Percentiles rank a stretch among this genome's conserved stretches.
Conservation (phyloP, 805 yeast species). For the Ogataea corticis region DNA sequence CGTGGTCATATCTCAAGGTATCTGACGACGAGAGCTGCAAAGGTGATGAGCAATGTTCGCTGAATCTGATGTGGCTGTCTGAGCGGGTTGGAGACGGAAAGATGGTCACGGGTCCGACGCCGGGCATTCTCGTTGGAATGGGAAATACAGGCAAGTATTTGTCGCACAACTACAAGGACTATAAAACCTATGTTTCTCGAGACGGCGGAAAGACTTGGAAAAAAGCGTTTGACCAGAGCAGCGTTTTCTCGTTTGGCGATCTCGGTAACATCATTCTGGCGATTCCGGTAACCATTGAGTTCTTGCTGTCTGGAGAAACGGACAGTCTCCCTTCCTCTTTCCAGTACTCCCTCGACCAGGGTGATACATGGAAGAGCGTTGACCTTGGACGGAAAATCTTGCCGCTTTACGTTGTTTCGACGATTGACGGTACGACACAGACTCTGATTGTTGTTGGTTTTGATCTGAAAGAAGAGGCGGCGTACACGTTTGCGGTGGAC, state of each 20-base stretch:
- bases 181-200: conserved; percentile 59
- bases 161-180: conserved; percentile 23
- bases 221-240: conserved; percentile 51
- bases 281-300: conserved; percentile 39
- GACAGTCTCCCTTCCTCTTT: conserved; percentile 32
- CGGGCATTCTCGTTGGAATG: conserved; percentile 59
- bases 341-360: conserved; percentile 70
- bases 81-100: conserved; percentile 44
- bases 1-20: conserved; percentile 51
- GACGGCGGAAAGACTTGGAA: conserved; percentile 82
- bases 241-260: conserved; percentile 67
- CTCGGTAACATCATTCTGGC: conserved; percentile 73
- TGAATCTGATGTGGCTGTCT: conserved; percentile 39
- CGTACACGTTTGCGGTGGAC: conserved; percentile 44
- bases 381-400: conserved; percentile 43
- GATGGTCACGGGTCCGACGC: conserved; percentile 51
- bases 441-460: conserved; percentile 55
- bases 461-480: conserved; percentile 14
- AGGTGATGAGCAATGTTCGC: conserved; percentile 48
- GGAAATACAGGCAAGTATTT: conserved; percentile 79
- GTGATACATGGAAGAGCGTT: conserved; percentile 58
- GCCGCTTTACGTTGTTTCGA: conserved; percentile 37
- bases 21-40: conserved; percentile 46
- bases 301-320: conserved; percentile 26
- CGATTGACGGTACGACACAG: conserved; percentile 69